Percentiles rank a stretch among this genome's conserved stretches.
Evolutionary conservation across 352 stramenopile genomes (phyloP).

Genomic region (Globisporangium lucens): DNA sequence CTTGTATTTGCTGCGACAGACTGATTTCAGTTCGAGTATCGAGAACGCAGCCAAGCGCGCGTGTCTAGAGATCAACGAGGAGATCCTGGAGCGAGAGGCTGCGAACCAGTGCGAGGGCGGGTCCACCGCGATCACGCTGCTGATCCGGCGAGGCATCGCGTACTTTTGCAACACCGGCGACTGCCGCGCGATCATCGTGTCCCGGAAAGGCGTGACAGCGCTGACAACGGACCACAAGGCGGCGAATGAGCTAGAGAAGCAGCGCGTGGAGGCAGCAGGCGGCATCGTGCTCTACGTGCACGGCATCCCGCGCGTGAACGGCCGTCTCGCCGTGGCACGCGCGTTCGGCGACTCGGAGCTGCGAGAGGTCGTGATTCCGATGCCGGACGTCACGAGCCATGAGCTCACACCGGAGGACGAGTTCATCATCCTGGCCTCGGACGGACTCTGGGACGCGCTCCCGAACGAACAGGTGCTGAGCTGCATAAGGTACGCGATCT

Average conservation of each 20-base stretch:
- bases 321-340: conserved; percentile 55
- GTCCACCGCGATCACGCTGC: conserved; percentile 55
- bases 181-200: conserved; percentile 65
- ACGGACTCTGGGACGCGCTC: conserved; percentile 75
- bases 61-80: conserved; percentile 60
- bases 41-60: conserved; percentile 34
- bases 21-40: conserved; percentile 45
- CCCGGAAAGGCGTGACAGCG: conserved; percentile 31
- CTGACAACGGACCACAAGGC: conserved; percentile 81
- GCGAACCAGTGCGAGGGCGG: conserved; percentile 51
- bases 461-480: conserved; percentile 62
- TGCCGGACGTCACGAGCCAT: conserved; percentile 57
- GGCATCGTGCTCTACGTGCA: conserved; percentile 76
- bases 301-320: conserved; percentile 70
- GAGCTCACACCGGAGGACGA: conserved; percentile 52
- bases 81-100: conserved; percentile 57
- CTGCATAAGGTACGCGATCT: conserved; percentile 44
- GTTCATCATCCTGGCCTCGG: conserved; percentile 73
- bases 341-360: conserved; percentile 72
- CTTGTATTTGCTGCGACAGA: conserved; percentile 58
- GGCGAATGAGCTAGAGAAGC: conserved; percentile 56
- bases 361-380: conserved; percentile 53
- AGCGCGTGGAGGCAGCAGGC: conserved; percentile 63
- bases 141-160: conserved; percentile 45
- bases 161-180: conserved; percentile 79